Conservation (phyloP, 345 rosid genomes). For the Acer negundo region DNA sequence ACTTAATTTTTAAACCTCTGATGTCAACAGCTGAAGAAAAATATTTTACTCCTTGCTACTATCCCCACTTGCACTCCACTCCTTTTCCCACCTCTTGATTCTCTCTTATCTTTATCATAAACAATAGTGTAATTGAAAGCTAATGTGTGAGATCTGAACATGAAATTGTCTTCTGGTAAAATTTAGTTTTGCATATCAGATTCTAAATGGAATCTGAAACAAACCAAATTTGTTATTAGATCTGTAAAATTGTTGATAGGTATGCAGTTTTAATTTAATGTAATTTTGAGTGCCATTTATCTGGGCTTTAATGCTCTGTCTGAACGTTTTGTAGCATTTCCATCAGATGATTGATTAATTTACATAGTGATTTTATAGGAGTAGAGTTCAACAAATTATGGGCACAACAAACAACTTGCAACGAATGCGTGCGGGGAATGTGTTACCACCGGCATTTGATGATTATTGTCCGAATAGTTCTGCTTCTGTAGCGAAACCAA, state of each 20-base stretch:
- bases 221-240: neutral
- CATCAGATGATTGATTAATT: conserved; percentile 28
- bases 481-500: conserved; percentile 51
- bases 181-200: neutral
- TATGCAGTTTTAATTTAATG: neutral
- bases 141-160: neutral
- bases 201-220: neutral
- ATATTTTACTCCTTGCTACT: neutral
- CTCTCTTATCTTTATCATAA: neutral
- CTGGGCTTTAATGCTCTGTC: neutral
- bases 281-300: neutral
- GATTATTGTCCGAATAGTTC: conserved; percentile 50
- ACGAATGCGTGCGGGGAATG: conserved; percentile 52
- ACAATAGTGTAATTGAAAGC: neutral
- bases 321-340: conserved; percentile 4
- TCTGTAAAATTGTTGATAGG: neutral
- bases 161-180: neutral
- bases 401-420: conserved; percentile 55
- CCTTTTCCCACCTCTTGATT: neutral
- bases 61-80: neutral
- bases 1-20: neutral
- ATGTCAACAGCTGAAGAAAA: neutral
- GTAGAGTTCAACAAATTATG: conserved; percentile 81
- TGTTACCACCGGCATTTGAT: conserved; percentile 81
- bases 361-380: conserved; percentile 45